Evolutionary conservation across 345 rosid genomes (phyloP).

Genomic region (Populus deltoides): DNA sequence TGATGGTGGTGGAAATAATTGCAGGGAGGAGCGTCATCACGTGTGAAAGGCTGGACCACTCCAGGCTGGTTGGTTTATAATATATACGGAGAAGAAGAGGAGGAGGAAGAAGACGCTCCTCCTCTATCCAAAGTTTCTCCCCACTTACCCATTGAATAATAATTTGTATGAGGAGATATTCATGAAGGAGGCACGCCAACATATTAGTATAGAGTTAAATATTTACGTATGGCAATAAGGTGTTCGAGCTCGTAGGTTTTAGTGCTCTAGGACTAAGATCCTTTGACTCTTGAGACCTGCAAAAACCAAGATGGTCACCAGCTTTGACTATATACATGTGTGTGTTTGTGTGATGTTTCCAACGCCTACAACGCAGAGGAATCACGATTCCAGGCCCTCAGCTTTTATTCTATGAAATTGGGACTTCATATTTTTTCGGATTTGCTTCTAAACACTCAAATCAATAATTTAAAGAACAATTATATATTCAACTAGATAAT

Average conservation of each 20-base stretch:
- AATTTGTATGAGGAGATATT: no score
- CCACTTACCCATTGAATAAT: no score
- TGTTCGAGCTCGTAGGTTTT: not conserved
- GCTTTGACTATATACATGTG: conserved; percentile 3
- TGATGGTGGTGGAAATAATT: conserved; percentile 48
- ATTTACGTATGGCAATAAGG: not conserved
- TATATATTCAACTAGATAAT: no score
- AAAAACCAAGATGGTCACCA: conserved; percentile 8
- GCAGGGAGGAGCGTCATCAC: conserved; percentile 78
- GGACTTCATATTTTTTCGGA: no score
- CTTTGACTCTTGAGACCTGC: conserved; percentile 4
- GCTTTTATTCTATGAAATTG: no score
- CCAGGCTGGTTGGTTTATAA: conserved; percentile 9
- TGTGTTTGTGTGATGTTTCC: not conserved
- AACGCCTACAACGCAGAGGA: no score
- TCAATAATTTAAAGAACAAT: no score
- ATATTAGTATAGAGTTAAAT: no score
- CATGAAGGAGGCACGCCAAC: no score
- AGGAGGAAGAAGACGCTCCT: conserved; percentile 14
- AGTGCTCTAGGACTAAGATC: not conserved
- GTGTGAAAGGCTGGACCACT: conserved; percentile 59
- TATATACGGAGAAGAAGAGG: not conserved
- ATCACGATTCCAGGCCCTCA: no score
- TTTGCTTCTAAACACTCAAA: no score
- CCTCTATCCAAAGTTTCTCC: not conserved